A percentile compares a stretch with the other conserved stretches of the same genome.
phyloP scores from a whole-genome alignment of 306 rosid genomes.

The Dryas alaskensis region DNA sequence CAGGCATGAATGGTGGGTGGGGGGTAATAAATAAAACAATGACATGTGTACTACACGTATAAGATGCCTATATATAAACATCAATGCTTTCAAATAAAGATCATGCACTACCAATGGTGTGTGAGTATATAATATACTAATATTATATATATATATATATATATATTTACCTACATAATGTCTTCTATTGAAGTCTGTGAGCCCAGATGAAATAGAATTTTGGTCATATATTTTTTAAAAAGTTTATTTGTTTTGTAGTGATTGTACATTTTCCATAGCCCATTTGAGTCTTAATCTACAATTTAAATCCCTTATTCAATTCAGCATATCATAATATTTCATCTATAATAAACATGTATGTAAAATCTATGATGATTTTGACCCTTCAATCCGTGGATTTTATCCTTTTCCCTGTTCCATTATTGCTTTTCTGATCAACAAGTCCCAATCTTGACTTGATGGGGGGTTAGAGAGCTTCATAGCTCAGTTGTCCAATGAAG shows the following conservation, averaged over 20 bases:
- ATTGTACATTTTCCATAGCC: too few species aligned
- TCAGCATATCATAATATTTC: not conserved
- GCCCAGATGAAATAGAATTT: not conserved
- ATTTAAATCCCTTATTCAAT: not conserved
- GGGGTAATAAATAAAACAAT: slow-evolving; percentile 35
- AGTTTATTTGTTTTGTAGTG: not conserved
- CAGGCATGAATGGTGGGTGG: slow-evolving; percentile 33
- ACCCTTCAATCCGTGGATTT: not conserved
- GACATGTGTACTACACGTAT: slow-evolving; percentile 23
- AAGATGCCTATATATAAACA: slow-evolving; percentile 25
- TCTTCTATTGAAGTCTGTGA: not conserved
- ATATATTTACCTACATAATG: not conserved
- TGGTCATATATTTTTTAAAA: not conserved
- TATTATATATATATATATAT: not conserved
- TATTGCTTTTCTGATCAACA: not conserved
- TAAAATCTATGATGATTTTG: not conserved
- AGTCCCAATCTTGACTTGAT: slow-evolving; percentile 12
- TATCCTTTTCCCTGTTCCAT: not conserved
- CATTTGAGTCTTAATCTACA: not conserved
- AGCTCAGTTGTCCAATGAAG: not conserved
- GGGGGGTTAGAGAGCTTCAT: not conserved
- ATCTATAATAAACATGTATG: not conserved
- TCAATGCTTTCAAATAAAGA: slow-evolving; percentile 26
- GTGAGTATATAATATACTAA: too few species aligned
- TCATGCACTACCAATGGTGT: slow-evolving; percentile 24